Base-by-base conservation (phyloP, 2,329 filamentous ascomycete genomes). In the Phoma sp. region DNA sequence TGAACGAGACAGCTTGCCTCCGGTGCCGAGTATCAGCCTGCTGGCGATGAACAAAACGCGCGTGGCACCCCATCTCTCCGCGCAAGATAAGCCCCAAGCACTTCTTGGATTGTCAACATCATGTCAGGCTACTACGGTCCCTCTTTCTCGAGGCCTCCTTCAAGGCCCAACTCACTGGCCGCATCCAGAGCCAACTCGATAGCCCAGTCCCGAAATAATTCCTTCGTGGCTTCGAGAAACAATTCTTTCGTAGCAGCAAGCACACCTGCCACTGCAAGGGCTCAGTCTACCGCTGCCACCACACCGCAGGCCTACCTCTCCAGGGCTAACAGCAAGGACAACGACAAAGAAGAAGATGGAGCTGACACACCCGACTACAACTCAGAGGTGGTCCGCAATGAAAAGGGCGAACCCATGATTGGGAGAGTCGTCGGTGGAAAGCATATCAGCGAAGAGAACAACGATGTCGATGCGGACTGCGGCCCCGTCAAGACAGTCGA, bases 401-500 rank as follows among this genome's bases (percentile, higher is more conserved):
- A 65, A 15, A 68, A 69, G 52, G 63, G 64, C 40, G 65, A 69
- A 21, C 58, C 52, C 9, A 51, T 63, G 47, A 61, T 69, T 19
- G 65, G 66, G 25, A 55, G 64, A 13, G 45, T 69, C 12, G 64
- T 62, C n/a, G 66, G 64, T 8, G 65, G 65, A 33, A 68, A 68
- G 52, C 38, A 68, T 39, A 48, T 65, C 21, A 61, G 55, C 25
- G 60, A 58, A 22, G 62, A 59, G 35, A 55, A 58, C 25, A 63
- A 69, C 44, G 66, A 68, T 5, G 56, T 67, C 32, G 66, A 69
- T 27, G 44, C 60, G 3, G 66, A 61, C 22, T 69, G 66, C 40
- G 64, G 66, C 15, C 61, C 61, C 12, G 63, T 69, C 57, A 69
- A 59, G 43, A 62, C 43, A 7, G 59, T 69, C 15, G 66, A 69